A percentile compares a stretch with the other conserved stretches of the same genome.
Evolutionary conservation across 805 yeast species (phyloP).

Genomic region (Jamesozyma rosinii): DNA sequence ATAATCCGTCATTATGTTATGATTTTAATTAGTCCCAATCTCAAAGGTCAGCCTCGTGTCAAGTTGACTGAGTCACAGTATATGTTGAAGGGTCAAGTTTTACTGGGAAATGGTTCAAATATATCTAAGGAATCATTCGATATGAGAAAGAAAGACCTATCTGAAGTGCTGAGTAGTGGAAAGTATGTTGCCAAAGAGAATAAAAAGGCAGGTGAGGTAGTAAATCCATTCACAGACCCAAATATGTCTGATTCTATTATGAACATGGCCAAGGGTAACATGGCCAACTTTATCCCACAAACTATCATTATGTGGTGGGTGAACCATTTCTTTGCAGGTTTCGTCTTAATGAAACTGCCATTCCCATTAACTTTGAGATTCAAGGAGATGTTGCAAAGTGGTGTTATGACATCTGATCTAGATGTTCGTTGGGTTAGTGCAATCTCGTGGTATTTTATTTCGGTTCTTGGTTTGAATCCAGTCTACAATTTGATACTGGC

Average conservation of each 20-base stretch:
- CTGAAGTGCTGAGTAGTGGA: conserved; percentile 42
- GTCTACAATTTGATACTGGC: conserved; percentile 58
- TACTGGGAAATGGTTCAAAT: conserved; percentile 46
- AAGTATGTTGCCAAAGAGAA: conserved; percentile 43
- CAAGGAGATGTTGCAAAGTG: conserved; percentile 85
- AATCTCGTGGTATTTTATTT: conserved; percentile 91
- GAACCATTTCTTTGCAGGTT: conserved; percentile 85
- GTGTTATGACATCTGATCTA: conserved; percentile 73
- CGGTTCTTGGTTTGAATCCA: conserved; percentile 73
- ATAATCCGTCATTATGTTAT: conserved; percentile 63
- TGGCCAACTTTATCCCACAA: conserved; percentile 83
- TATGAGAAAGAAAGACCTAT: conserved; percentile 40
- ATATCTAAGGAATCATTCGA: conserved; percentile 46
- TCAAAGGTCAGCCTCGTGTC: conserved; percentile 44
- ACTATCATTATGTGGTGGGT: conserved; percentile 95
- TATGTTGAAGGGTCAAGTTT: conserved; percentile 47
- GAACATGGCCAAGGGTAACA: conserved; percentile 69
- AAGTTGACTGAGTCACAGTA: conserved; percentile 56
- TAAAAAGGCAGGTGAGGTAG: conserved; percentile 31
- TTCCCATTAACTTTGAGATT: conserved; percentile 85
- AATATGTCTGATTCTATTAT: conserved; percentile 61
- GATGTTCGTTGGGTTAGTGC: conserved; percentile 90
- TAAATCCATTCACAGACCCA: conserved; percentile 65
- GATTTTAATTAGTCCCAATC: conserved; percentile 47
- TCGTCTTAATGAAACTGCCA: conserved; percentile 78